These are phyloP conservation scores for Tricladium varicosporioides DNA, from an alignment of 2,329 filamentous ascomycete species.

Conservation along the genomic window DNA sequence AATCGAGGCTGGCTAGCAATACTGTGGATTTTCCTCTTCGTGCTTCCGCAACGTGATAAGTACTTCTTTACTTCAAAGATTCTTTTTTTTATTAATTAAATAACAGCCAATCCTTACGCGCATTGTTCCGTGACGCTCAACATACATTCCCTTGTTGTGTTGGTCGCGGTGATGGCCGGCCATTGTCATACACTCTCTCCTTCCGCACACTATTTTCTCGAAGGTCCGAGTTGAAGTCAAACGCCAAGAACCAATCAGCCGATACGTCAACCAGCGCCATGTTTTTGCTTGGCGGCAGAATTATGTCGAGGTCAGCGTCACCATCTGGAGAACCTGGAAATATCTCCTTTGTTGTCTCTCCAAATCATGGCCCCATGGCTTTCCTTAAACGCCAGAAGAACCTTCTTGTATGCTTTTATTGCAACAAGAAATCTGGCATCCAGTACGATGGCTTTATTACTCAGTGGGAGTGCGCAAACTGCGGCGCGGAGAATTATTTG, in stretches of 20 bases:
- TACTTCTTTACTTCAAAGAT: background rate
- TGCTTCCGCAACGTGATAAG: background rate
- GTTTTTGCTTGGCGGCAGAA: background rate
- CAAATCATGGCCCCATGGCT: constrained; percentile 28
- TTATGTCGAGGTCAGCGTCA: background rate
- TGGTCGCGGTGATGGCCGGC: background rate
- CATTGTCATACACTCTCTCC: background rate
- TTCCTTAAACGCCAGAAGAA: constrained; percentile 19
- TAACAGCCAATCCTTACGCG: too few relatives aligned
- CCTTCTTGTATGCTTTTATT: constrained; percentile 75
- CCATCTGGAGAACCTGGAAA: background rate
- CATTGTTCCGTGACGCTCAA: background rate
- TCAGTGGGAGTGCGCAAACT: constrained; percentile 72
- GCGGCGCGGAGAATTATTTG: constrained; percentile 85
- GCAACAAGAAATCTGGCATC: constrained; percentile 64
- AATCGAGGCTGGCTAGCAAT: background rate
- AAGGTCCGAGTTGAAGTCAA: background rate
- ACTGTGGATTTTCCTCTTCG: background rate
- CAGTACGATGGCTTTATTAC: constrained; percentile 55
- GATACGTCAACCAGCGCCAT: background rate
- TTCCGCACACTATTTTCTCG: background rate
- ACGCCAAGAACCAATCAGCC: background rate
- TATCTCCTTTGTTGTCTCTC: background rate
- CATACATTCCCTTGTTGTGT: background rate
- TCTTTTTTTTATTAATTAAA: too few relatives aligned